A percentile compares a stretch with the other conserved stretches of the same genome.
These are phyloP conservation scores for Dactylellina haptotyla DNA, from an alignment of 2,329 filamentous ascomycete genomes.

Conservation along the genomic window DNA sequence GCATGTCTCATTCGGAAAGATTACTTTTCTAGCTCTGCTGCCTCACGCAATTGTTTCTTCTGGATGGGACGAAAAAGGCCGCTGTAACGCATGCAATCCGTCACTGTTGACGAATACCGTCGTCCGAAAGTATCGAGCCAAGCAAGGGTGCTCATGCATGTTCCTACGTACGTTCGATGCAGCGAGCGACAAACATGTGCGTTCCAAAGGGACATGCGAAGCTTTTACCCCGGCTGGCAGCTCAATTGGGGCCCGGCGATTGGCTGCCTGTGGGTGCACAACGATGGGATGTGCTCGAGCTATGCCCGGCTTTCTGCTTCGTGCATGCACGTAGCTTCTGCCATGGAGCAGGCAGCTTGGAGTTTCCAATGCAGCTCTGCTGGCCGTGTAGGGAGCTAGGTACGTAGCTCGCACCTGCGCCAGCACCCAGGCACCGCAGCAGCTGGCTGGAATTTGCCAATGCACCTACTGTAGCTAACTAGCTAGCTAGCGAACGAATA, in stretches of 20 bases:
- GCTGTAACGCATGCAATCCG: conserved; percentile 9
- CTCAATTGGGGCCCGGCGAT: neutral
- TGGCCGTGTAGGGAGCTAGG: neutral
- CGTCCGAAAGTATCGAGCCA: neutral
- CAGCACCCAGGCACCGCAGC: too few species aligned
- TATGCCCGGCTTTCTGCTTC: neutral
- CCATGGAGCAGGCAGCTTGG: conserved; percentile 35
- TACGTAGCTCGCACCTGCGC: neutral
- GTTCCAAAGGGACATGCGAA: neutral
- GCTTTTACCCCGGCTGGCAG: neutral
- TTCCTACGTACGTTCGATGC: conserved; percentile 28
- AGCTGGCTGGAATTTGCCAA: too few species aligned
- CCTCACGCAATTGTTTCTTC: too few species aligned
- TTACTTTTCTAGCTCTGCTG: too few species aligned
- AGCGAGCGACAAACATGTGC: conserved; percentile 5
- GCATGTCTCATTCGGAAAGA: too few species aligned
- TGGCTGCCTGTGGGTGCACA: too few species aligned
- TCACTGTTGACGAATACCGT: conserved; percentile 38
- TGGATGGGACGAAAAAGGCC: too few species aligned
- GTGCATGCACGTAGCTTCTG: conserved; percentile 36
- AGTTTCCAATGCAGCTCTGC: conserved; percentile 16
- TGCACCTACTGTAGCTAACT: too few species aligned
- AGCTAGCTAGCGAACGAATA: too few species aligned
- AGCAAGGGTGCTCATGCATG: conserved; percentile 37
- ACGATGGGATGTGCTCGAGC: neutral